A percentile compares a stretch with the other conserved stretches of the same genome.
Conservation (phyloP, 768 basidiomycete species). For the Tephrocybe rancida region DNA sequence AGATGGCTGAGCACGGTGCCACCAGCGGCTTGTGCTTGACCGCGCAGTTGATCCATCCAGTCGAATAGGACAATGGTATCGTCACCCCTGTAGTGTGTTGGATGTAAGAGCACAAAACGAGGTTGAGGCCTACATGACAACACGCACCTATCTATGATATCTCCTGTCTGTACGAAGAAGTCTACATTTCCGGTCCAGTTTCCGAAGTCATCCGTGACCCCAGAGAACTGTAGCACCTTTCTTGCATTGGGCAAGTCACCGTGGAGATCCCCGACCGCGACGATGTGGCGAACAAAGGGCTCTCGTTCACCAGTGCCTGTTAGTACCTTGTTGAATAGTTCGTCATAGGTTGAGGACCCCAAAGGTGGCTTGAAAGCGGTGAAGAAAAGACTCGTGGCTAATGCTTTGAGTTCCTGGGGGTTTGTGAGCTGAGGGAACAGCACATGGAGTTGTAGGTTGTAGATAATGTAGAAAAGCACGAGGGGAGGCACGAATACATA, state of each 20-base stretch:
- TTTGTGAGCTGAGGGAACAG: constrained; percentile 17
- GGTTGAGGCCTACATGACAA: background rate
- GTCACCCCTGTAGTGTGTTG: constrained; percentile 62
- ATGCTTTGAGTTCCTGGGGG: constrained; percentile 1
- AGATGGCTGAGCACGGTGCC: constrained; percentile 77
- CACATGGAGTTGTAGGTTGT: constrained; percentile 22
- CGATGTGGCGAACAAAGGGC: constrained; percentile 58
- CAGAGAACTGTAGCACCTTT: constrained; percentile 78
- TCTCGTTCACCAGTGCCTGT: constrained; percentile 2
- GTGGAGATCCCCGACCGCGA: constrained; percentile 92
- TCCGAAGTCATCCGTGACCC: constrained; percentile 69
- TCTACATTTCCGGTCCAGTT: constrained; percentile 85
- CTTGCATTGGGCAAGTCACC: constrained; percentile 84
- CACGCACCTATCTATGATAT: constrained; percentile 89
- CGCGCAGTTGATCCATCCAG: constrained; percentile 84
- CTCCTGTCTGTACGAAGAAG: constrained; percentile 93
- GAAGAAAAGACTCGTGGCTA: constrained; percentile 8
- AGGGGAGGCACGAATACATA: constrained; percentile 16
- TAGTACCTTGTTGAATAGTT: background rate
- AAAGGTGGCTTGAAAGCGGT: constrained; percentile 16
- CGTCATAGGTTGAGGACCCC: constrained; percentile 6
- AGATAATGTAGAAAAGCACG: constrained; percentile 19
- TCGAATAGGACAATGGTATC: constrained; percentile 86
- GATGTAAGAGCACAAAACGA: background rate
- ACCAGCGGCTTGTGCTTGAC: constrained; percentile 67